A percentile compares a stretch with the other conserved stretches of the same genome.
Evolutionary conservation across 768 basidiomycete species (phyloP).

Genomic region (Saitozyma podzolica): DNA sequence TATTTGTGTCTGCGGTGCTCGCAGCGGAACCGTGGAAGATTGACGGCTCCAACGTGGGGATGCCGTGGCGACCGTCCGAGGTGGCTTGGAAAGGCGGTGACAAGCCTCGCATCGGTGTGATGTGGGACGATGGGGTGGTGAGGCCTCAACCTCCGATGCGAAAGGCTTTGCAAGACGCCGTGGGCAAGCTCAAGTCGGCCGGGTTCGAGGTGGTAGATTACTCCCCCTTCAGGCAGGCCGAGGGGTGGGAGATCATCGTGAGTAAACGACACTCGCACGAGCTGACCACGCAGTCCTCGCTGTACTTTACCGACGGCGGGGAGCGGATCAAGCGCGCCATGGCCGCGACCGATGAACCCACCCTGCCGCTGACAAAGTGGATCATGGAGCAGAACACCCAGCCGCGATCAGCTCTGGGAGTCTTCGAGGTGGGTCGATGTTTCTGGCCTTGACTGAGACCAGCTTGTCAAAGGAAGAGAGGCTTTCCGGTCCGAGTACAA

Average conservation of each 20-base stretch:
- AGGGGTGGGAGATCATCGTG: slow-evolving; percentile 25
- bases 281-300: slow-evolving; percentile 2
- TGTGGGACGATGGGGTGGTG: slow-evolving; percentile 42
- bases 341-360: slow-evolving; percentile 23
- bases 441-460: neutral
- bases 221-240: slow-evolving; percentile 3
- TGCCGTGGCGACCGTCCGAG: slow-evolving; percentile 27
- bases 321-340: slow-evolving; percentile 1
- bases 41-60: slow-evolving; percentile 11
- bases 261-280: neutral
- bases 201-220: slow-evolving; percentile 14
- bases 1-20: slow-evolving; percentile 18
- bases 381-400: slow-evolving; percentile 20
- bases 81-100: slow-evolving; percentile 8
- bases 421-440: slow-evolving; percentile 16
- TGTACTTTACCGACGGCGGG: slow-evolving; percentile 35
- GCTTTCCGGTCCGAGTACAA: slow-evolving; percentile 15
- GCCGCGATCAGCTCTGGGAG: slow-evolving; percentile 5
- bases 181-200: slow-evolving; percentile 9
- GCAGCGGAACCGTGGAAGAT: slow-evolving; percentile 22
- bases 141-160: slow-evolving; percentile 28
- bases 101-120: slow-evolving; percentile 24
- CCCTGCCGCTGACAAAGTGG: slow-evolving; percentile 36
- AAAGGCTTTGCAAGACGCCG: slow-evolving; percentile 54
- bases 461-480: slow-evolving; percentile 26